Evolutionary conservation across 169 alveolate genomes (phyloP), one percentile per base, ranked within the genome.

Genomic region (Pseudocohnilembus persalinus): DNA sequence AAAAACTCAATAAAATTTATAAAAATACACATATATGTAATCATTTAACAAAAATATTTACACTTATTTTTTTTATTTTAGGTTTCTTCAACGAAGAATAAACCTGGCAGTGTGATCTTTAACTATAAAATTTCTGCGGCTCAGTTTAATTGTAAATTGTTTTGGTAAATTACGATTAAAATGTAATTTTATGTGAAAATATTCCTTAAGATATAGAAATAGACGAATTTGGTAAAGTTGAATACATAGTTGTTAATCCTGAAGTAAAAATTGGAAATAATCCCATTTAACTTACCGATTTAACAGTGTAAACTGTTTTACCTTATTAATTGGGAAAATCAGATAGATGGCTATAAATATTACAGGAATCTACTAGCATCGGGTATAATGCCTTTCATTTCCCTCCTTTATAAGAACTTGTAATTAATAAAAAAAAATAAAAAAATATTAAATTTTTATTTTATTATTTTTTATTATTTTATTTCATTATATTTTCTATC

Each of bases 371-470:
- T 25, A 84, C 92, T 11, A 83, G 90, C 68, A 85, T 95, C 34
- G 96, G 97, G 25, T 97, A 94, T 90, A 97, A 97, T 84, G 93
- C 96, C 81, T 89, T 97, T 28, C 99, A 97, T 86, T 94, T 94
- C 82, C 93, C 97, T 0, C 98, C 98, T 28, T 85, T 96, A 31
- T 89, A 96, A 85, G 83, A 88, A 81, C 86, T 95, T 64, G 97
- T 49, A 49, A 49, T 49, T 49, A 49, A 49, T 49, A 11, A 20
- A 4, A 11, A 11, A 49, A 11, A 11, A 49, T 49, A 20, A 49
- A 11, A 49, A 49, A 49, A 4, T 11, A 49, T 11, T 49, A 49
- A 11, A 49, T 20, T 49, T 49, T 49, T 11, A 4, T 11, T 49
- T 49, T 49, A n/a, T n/a, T n/a, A n/a, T n/a, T n/a, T n/a, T n/a